phyloP scores from a whole-genome alignment of 129 eudicot genomes.

The Cynara cardunculus region DNA sequence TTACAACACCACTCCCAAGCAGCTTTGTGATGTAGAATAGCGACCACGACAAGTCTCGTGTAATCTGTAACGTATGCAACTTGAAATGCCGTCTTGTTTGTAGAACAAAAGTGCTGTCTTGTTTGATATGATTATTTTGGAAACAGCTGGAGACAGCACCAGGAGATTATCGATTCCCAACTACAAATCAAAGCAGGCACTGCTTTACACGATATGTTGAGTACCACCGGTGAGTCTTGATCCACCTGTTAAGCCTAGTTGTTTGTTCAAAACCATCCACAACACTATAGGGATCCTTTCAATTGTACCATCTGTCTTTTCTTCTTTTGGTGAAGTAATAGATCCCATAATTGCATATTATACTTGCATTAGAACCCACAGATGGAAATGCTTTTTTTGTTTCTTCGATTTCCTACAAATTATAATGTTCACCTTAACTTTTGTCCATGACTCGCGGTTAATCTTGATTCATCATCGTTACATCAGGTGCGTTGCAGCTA shows the following conservation, averaged over 20 bases:
- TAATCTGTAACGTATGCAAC: background rate
- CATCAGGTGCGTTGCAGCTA: conserved; percentile 78
- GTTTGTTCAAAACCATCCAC: background rate
- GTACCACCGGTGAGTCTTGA: conserved; percentile 62
- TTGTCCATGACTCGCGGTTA: background rate
- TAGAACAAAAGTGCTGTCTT: background rate
- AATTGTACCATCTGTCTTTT: background rate
- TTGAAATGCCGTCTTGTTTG: background rate
- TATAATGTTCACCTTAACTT: too few relatives aligned
- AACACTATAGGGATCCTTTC: background rate
- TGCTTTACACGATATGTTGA: conserved; percentile 91
- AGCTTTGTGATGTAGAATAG: too few relatives aligned
- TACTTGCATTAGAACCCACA: background rate
- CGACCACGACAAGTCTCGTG: too few relatives aligned
- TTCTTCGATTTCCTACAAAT: background rate
- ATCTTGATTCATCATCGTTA: background rate
- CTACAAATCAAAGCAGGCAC: conserved; percentile 92
- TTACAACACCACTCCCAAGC: background rate
- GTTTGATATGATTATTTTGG: background rate
- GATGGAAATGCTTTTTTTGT: background rate
- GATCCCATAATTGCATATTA: background rate
- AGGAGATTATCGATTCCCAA: conserved; percentile 88
- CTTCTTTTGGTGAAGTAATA: background rate
- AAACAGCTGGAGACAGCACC: conserved; percentile 94
- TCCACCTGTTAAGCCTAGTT: background rate